Conservation (phyloP, 495 filamentous ascomycete species). For the Hyaloscypha hepaticicola region DNA sequence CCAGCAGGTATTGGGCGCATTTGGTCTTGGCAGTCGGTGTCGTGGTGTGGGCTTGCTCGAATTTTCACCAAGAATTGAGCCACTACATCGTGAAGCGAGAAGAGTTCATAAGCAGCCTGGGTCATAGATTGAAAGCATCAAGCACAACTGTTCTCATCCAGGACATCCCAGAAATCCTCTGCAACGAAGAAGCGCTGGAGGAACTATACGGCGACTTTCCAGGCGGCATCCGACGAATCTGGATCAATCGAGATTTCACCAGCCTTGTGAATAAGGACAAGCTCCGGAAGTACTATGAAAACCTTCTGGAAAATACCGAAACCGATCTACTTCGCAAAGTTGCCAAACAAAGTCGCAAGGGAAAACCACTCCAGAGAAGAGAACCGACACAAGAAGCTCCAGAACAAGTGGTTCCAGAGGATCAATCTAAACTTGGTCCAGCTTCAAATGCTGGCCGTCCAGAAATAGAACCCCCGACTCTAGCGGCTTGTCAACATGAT, state of each 20-base stretch:
- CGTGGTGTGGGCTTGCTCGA: conserved; percentile 62
- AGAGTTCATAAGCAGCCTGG: conserved; percentile 9
- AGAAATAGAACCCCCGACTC: conserved; percentile 15
- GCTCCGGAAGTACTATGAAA: conserved; percentile 20
- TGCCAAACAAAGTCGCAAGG: conserved; percentile 13
- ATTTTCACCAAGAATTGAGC: conserved; percentile 61
- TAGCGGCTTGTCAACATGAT: conserved; percentile 17
- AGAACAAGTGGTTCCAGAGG: conserved; percentile 10
- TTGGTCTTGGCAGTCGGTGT: conserved; percentile 62
- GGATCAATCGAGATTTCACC: conserved; percentile 23
- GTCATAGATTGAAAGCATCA: conserved; percentile 18
- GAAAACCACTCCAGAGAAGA: conserved; percentile 7
- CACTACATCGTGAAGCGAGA: conserved; percentile 17
- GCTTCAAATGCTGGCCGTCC: conserved; percentile 6
- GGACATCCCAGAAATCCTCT: conserved; percentile 19
- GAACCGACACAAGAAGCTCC: conserved; percentile 17
- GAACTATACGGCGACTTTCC: conserved; percentile 20
- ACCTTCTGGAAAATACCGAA: conserved; percentile 21
- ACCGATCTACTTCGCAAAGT: conserved; percentile 22
- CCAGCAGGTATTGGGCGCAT: conserved; percentile 70
- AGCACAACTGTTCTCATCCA: conserved; percentile 22
- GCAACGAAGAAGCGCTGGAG: conserved; percentile 18
- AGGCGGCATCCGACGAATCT: conserved; percentile 19
- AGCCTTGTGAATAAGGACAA: conserved; percentile 17
- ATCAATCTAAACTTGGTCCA: conserved; percentile 56